Conservation (phyloP, 1,139 yeast genomes). For the Zygosaccharomyces sapae region DNA sequence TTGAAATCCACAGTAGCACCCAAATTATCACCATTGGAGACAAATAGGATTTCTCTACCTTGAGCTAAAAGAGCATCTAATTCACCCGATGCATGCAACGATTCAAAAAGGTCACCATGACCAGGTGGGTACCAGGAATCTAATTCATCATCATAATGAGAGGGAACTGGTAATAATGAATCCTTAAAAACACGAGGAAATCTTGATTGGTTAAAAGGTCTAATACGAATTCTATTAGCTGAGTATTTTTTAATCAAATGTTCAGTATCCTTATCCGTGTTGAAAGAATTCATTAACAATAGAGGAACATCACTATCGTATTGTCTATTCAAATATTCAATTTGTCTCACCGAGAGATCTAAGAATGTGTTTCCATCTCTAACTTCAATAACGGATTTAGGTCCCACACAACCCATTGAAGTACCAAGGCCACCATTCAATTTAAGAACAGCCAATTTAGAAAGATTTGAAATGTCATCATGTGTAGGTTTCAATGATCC, state of each 20-base stretch:
- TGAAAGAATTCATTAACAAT: conserved; percentile 95
- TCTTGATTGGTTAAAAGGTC: conserved; percentile 94
- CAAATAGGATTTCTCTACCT: conserved; percentile 92
- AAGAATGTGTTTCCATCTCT: conserved; percentile 97
- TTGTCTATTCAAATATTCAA: conserved; percentile 88
- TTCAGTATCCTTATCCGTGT: conserved; percentile 94
- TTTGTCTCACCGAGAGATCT: conserved; percentile 93
- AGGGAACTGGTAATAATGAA: conserved; percentile 90
- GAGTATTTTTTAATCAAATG: conserved; percentile 94
- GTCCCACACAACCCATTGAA: conserved; percentile 99
- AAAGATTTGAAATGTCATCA: conserved; percentile 48
- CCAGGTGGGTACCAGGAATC: conserved; percentile 99
- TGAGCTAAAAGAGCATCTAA: conserved; percentile 84
- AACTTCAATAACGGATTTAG: conserved; percentile 95
- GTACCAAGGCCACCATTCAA: conserved; percentile 98
- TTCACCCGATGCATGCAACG: conserved; percentile 85
- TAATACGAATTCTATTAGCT: conserved; percentile 92
- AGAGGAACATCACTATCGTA: conserved; percentile 93
- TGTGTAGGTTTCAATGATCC: conserved; percentile 39
- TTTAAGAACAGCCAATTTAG: conserved; percentile 89
- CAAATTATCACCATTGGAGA: conserved; percentile 95
- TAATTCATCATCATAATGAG: conserved; percentile 63
- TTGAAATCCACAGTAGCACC: conserved; percentile 97
- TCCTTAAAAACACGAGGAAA: conserved; percentile 95
- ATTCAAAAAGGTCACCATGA: conserved; percentile 95